Evolutionary conservation across 169 alveolate species (phyloP), one percentile per base, ranked within the genome.

Genomic region (Eimeria praecox): DNA sequence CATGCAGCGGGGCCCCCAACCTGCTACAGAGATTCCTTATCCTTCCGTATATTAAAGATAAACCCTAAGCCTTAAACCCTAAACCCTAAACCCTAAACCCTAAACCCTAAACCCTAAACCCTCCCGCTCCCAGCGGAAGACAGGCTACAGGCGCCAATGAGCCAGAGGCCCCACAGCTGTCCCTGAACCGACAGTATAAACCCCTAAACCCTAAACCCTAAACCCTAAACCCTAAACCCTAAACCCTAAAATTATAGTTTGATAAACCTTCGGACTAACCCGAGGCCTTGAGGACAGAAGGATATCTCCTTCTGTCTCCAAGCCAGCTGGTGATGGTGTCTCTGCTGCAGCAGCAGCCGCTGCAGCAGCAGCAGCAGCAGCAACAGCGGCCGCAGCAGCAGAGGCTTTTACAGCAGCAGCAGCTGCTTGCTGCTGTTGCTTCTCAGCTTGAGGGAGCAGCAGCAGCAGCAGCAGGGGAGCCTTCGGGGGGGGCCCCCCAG

Each of bases 401-500:
- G 66, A 66, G n/a, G 35, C 71, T 80, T 35, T 44, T 80, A 71
- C 90, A 46, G 90, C 90, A 80, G 90, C 90, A 80, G 90, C 90
- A 80, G 90, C 69, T 49, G 66, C 90, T 80, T 3, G 38, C 69
- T 24, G 90, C 69, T 9, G 62, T 80, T 42, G 90, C 90, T 16
- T 54, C 90, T 6, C 69, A 46, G 59, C 69, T 80, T 10, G 90
- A 80, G 42, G 87, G 87, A 30, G 87, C 62, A 38, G 71, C 71
- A 80, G 69, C 86, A 33, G 59, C 90, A 46, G 69, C 86, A 33
- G 86, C 90, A 46, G 69, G 71, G 30, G 69, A 30, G 42, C 46
- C 71, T 8, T n/a, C 62, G 4, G 69, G 44, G 40, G 86, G 69
- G 69, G 88, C 62, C 88, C 64, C 64, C 88, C 56, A 16, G 30